Conservation (phyloP, 192 early-diverging fungal species). For the Backusella macrospora region DNA sequence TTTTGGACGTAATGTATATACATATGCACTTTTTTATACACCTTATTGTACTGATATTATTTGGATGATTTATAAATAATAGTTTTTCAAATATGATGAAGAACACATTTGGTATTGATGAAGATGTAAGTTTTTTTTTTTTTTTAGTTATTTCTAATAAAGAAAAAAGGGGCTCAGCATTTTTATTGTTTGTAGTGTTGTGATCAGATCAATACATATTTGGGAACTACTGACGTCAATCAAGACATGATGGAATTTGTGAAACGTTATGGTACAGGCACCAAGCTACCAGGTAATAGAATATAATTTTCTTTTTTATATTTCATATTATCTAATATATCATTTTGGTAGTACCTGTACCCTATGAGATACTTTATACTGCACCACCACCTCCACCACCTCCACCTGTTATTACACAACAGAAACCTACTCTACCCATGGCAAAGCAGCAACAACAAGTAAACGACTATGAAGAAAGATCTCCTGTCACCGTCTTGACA, state of each 20-base stretch:
- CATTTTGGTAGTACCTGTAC: background rate
- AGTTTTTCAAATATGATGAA: conserved; percentile 70
- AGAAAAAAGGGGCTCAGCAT: background rate
- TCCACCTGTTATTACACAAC: background rate
- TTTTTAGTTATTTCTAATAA: background rate
- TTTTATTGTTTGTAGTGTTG: conserved; percentile 52
- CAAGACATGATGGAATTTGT: conserved; percentile 70
- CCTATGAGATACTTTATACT: background rate
- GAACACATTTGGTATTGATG: conserved; percentile 66
- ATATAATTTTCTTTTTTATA: background rate
- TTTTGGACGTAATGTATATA: conserved; percentile 63
- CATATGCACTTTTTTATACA: background rate
- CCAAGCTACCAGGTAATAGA: conserved; percentile 44
- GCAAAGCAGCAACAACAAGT: background rate
- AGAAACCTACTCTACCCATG: background rate
- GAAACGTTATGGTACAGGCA: conserved; percentile 62
- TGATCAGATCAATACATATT: conserved; percentile 65
- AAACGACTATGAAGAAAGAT: background rate
- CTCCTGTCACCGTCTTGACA: conserved; percentile 9
- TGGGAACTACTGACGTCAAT: conserved; percentile 66
- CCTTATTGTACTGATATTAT: background rate
- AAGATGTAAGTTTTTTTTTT: conserved; percentile 50
- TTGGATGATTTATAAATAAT: background rate
- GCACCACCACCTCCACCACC: background rate
- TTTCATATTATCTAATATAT: background rate